A percentile compares a stretch with the other conserved stretches of the same genome.
Evolutionary conservation across 2,329 filamentous ascomycete species (phyloP).

Genomic region (Sporothrix pallida): DNA sequence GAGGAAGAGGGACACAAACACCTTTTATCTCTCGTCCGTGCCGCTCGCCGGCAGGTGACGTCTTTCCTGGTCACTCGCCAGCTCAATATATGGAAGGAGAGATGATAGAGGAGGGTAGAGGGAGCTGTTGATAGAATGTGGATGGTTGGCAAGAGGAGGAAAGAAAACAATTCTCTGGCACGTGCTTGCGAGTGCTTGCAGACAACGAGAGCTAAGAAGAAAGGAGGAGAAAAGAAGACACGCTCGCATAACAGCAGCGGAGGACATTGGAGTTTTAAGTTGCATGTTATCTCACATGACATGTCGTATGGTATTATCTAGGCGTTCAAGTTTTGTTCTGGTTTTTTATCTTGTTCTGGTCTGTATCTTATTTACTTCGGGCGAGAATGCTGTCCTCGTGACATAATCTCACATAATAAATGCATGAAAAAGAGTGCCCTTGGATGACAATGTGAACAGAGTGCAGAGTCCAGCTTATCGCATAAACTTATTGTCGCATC

Average conservation of each 20-base stretch:
- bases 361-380: not conserved
- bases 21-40: too few relatives aligned
- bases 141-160: not conserved
- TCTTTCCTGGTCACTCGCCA: too few relatives aligned
- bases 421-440: not conserved
- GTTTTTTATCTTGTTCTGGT: not conserved
- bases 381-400: not conserved
- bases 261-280: not conserved
- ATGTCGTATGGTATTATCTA: constrained; percentile 10
- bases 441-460: not conserved
- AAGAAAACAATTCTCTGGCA: not conserved
- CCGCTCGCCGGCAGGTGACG: too few relatives aligned
- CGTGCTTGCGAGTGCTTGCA: too few relatives aligned
- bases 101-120: too few relatives aligned
- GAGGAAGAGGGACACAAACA: not conserved
- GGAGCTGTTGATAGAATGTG: not conserved
- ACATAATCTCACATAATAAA: not conserved
- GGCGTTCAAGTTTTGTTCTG: constrained; percentile 5
- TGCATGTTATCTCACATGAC: not conserved
- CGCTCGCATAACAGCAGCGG: not conserved
- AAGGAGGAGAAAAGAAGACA: not conserved
- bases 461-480: not conserved
- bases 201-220: too few relatives aligned
- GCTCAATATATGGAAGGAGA: too few relatives aligned
- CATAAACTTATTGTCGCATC: constrained; percentile 15